Evolutionary conservation across 306 rosid genomes (phyloP), one percentile per base, ranked within the genome.

Genomic region (Gillenia trifoliata): DNA sequence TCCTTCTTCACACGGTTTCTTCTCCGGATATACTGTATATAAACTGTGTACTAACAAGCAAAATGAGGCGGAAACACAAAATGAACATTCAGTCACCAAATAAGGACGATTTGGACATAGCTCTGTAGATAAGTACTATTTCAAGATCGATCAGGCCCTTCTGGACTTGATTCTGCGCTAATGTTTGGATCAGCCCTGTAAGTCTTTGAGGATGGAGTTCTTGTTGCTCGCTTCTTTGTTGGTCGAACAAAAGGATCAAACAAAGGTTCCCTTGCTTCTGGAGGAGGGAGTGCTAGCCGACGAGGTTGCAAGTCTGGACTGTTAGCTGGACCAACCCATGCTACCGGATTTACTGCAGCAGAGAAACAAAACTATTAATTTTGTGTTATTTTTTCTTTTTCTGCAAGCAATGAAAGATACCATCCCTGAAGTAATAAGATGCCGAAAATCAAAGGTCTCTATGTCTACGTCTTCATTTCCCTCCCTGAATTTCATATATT

Each of bases 341-440:
- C 78, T 60, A 90, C 59, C 68, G 92, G 91, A n/a, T 38, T 41
- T 71, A 75, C 97, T 91, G 92, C 94, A 81, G 57, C 57, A 79
- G 56, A 62, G 63, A 31, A 12, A 41, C 30, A 49, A 78, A 43
- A 47, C 36, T n/a, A 61, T 68, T 11, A 61, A 13, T 36, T 56
- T 45, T 60, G 52, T 43, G n/a, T 29, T 6, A 55, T 50, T 17
- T 30, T 8, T 64, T 64, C 11, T 1, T 22, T 19, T 41, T 38
- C 4, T 26, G 10, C 25, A 31, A 16, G 38, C 40, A 52, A 71
- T 19, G 25, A 61, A 68, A 60, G 56, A 45, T 16, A 69, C 12
- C 66, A 56, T 40, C 60, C 33, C 16, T 20, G 25, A 25, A 10
- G 49, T 16, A 50, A 31, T 49, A 23, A 6, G 60, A 0, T 15